Percentiles rank a stretch among this genome's conserved stretches.
Conservation (phyloP, 306 rosid genomes). For the Sophora flavescens region DNA sequence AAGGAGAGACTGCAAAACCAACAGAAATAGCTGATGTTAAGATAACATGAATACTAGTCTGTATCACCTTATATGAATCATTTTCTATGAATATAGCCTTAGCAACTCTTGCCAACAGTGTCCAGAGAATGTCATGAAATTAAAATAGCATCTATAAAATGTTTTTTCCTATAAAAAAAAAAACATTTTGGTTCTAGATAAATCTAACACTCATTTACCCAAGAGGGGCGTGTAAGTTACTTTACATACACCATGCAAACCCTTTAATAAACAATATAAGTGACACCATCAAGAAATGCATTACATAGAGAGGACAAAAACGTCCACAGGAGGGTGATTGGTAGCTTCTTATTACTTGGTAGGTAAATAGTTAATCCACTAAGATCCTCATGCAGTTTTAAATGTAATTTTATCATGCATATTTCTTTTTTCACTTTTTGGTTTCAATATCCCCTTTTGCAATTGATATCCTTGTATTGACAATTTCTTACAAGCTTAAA, state of each 20-base stretch:
- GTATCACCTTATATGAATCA: not conserved
- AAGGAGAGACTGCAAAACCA: constrained; percentile 8
- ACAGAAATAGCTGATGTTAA: not conserved
- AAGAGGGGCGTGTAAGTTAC: constrained; percentile 2
- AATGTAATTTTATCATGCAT: not conserved
- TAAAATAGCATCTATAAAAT: not conserved
- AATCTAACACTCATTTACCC: not conserved
- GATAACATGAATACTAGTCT: not conserved
- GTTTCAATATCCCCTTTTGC: not conserved
- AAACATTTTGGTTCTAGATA: constrained; percentile 1
- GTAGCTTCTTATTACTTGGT: not conserved
- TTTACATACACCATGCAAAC: not conserved
- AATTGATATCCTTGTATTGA: not conserved
- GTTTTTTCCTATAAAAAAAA: not conserved
- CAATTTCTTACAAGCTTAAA: not conserved
- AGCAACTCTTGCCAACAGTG: constrained; percentile 17
- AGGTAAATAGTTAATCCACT: not conserved
- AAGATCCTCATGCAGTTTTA: not conserved
- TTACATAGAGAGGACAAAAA: not conserved
- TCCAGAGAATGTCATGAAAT: constrained; percentile 10
- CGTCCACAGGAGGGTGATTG: not conserved
- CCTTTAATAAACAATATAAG: constrained; percentile 4
- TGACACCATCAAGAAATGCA: constrained; percentile 6
- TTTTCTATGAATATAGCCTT: constrained; percentile 8
- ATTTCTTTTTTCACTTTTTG: not conserved